Evolutionary conservation across 495 filamentous ascomycete species (phyloP), one percentile per base, ranked within the genome.

Genomic region (Lasiosphaeria hispida): DNA sequence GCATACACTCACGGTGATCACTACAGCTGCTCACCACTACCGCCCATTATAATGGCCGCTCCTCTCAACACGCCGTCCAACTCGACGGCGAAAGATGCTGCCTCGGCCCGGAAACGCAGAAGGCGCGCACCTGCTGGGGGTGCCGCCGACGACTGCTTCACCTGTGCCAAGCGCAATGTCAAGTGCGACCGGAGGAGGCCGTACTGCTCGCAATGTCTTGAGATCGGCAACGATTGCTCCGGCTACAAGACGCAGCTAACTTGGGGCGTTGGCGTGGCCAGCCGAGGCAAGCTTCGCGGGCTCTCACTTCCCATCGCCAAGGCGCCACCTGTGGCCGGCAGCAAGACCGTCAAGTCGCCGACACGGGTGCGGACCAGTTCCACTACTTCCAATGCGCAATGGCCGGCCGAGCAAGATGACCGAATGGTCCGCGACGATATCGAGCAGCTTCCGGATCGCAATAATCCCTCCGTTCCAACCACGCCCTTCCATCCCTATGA

Each of bases 171-270:
- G 68, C 83, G 86, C 62, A 85, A 86, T 49, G 80, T 84, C 51
- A 88, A 89, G 70, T 98, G 94, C 76, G 94, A 98, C 74, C 85
- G 94, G 50, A 85, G 90, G 69, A 83, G 94, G 61, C 94, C 94
- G 11, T 98, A 97, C 71, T 98, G 94, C 71, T 91, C 90, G 44
- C 92, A 91, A 70, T 98, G 94, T 73, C 82, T 98, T 48, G 92
- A 96, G 54, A 77, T 87, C 57, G 90, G 91, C 55, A 93, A 90
- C 68, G 91, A 96, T 70, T 98, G 94, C 77, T 91, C 90, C 42
- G 94, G 94, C 59, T 98, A 98, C 79, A 94, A 95, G 75, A 97
- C 94, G 17, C 90, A 92, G 47, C 83, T 98, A 76, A 98, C 94
- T 37, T 98, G 94, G 94, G 94, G 93, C 10, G 88, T 98, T 37